Evolutionary conservation across 257 asterid genomes (phyloP).

Genomic region (Lithospermum erythrorhizon): DNA sequence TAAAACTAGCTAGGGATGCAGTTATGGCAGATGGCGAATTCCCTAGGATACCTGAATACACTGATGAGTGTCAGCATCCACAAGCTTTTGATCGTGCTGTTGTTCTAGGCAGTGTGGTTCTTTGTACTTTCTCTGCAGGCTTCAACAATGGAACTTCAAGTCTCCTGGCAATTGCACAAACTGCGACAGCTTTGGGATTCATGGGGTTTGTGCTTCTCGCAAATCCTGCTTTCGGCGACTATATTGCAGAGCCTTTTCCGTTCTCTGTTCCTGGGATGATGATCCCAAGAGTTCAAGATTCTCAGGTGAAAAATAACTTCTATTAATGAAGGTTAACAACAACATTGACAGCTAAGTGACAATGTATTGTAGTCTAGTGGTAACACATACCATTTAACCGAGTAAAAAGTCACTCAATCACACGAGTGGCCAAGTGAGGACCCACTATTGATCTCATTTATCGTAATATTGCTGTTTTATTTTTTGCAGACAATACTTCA

Average conservation of each 20-base stretch:
- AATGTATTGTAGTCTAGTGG: not conserved
- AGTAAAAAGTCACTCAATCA: no score
- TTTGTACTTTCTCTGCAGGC: slow-evolving; percentile 79
- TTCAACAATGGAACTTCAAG: slow-evolving; percentile 57
- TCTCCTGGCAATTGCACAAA: slow-evolving; percentile 43
- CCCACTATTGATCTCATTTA: not conserved
- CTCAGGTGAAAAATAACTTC: slow-evolving; percentile 28
- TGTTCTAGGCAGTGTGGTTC: slow-evolving; percentile 57
- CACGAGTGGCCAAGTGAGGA: not conserved
- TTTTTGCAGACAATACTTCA: slow-evolving; percentile 34
- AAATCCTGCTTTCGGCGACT: slow-evolving; percentile 72
- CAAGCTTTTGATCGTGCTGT: slow-evolving; percentile 55
- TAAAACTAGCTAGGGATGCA: slow-evolving; percentile 80
- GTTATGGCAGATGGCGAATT: slow-evolving; percentile 28
- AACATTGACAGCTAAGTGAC: not conserved
- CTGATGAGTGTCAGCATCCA: slow-evolving; percentile 74
- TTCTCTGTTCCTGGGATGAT: slow-evolving; percentile 64
- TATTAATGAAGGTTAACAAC: not conserved
- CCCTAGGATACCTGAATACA: slow-evolving; percentile 38
- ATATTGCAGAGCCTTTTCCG: slow-evolving; percentile 83
- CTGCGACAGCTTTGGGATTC: slow-evolving; percentile 55
- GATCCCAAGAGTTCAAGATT: slow-evolving; percentile 60
- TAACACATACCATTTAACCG: not conserved
- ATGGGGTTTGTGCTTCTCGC: slow-evolving; percentile 69
- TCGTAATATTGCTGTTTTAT: not conserved